A percentile compares a stretch with the other conserved stretches of the same genome.
These are phyloP conservation scores for Leucogyrophana mollusca DNA, from an alignment of 768 basidiomycete genomes.

Conservation along the genomic window DNA sequence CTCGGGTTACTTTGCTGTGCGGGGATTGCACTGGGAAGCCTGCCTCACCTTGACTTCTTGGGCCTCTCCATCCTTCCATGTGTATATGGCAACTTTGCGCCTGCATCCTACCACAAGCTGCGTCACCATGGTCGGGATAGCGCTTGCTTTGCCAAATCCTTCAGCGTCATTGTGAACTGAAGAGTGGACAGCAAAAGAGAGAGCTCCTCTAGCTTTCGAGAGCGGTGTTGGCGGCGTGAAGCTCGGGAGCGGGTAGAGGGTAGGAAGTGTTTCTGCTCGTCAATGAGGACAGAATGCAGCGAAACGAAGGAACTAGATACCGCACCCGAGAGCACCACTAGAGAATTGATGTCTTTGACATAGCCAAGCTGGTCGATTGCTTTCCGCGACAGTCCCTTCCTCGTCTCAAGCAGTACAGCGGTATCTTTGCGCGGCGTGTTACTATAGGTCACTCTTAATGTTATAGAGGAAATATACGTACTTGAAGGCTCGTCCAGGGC, in stretches of 20 bases:
- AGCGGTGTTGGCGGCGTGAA: constrained; percentile 72
- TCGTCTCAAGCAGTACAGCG: constrained; percentile 54
- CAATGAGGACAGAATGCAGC: constrained; percentile 4
- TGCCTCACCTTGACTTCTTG: constrained; percentile 63
- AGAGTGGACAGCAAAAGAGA: constrained; percentile 78
- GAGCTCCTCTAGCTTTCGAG: constrained; percentile 73
- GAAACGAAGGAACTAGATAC: constrained; percentile 12
- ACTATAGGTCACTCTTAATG: neutral
- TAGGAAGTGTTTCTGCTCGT: constrained; percentile 63
- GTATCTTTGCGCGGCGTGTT: constrained; percentile 19
- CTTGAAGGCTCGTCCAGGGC: constrained; percentile 38
- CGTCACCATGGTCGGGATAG: constrained; percentile 70
- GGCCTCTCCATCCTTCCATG: constrained; percentile 83
- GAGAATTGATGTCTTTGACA: constrained; percentile 80
- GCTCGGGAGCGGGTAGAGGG: constrained; percentile 74
- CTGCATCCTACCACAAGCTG: constrained; percentile 82
- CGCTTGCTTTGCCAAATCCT: constrained; percentile 29
- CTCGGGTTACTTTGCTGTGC: too few relatives aligned
- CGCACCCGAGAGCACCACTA: constrained; percentile 81
- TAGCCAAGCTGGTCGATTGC: constrained; percentile 88
- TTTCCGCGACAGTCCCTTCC: constrained; percentile 60
- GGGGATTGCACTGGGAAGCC: neutral
- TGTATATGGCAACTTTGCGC: constrained; percentile 80
- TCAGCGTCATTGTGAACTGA: constrained; percentile 44
- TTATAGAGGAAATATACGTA: constrained; percentile 20